phyloP scores from a whole-genome alignment of 1,284 basidiomycete genomes.

The Cryptococcus sp. region DNA sequence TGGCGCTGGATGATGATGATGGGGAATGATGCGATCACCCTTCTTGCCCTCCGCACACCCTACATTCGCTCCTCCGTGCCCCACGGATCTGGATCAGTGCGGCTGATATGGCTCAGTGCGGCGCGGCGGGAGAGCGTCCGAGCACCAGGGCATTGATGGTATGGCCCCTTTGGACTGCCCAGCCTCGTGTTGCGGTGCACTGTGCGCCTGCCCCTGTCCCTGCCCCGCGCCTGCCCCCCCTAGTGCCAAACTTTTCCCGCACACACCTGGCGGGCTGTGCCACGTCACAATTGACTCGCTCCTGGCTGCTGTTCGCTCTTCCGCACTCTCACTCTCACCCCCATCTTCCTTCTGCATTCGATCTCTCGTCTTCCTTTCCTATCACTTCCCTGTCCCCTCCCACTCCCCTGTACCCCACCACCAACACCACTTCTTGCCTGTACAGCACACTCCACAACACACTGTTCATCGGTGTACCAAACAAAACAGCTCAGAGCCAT shows the following conservation, averaged over 20 bases:
- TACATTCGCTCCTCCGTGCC: too few species aligned
- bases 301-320: not conserved
- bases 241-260: not conserved
- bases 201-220: not conserved
- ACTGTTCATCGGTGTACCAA: not conserved
- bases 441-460: not conserved
- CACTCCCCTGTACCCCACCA: not conserved
- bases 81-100: too few species aligned
- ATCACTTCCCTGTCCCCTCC: too few species aligned
- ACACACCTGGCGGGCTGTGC: not conserved
- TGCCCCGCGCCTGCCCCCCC: not conserved
- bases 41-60: too few species aligned
- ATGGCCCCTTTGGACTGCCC: not conserved
- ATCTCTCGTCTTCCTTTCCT: slow-evolving; percentile 10
- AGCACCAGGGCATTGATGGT: too few species aligned
- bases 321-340: not conserved
- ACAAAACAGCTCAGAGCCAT: not conserved
- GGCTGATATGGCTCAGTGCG: too few species aligned
- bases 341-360: not conserved
- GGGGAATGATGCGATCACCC: too few species aligned
- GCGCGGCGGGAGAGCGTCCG: too few species aligned
- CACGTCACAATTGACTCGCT: not conserved
- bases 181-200: not conserved
- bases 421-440: not conserved
- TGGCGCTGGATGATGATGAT: too few species aligned